Conservation (phyloP, 805 yeast genomes). For the Candida quercuum region DNA sequence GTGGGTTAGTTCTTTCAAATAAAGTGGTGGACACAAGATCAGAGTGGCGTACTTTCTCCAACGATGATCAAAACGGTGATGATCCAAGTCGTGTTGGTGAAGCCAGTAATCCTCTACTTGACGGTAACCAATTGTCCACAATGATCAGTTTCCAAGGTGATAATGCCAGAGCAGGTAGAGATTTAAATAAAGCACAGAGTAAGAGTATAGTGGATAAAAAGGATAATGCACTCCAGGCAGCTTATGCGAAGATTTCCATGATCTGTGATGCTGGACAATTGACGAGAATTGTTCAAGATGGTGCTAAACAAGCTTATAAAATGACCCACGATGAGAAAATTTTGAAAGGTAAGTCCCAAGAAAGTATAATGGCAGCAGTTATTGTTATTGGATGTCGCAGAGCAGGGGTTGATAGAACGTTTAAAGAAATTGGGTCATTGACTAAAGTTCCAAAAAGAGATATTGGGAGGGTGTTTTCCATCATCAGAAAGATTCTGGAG, state of each 20-base stretch:
- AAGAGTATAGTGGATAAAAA: constrained; percentile 79
- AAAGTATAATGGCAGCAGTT: constrained; percentile 94
- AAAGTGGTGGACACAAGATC: constrained; percentile 91
- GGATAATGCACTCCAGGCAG: constrained; percentile 83
- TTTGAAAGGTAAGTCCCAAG: constrained; percentile 86
- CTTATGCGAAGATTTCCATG: constrained; percentile 86
- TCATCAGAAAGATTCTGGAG: constrained; percentile 66
- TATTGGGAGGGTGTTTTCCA: constrained; percentile 84
- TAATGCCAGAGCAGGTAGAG: constrained; percentile 74
- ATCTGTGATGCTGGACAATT: constrained; percentile 96
- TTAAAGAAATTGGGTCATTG: constrained; percentile 92
- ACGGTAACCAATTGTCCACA: constrained; percentile 87
- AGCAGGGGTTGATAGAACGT: constrained; percentile 90
- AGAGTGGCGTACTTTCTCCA: constrained; percentile 98
- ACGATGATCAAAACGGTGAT: constrained; percentile 96
- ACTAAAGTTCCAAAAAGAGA: constrained; percentile 93
- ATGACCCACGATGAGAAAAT: constrained; percentile 82
- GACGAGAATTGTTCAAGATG: constrained; percentile 94
- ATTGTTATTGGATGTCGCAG: constrained; percentile 92
- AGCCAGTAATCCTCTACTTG: constrained; percentile 88
- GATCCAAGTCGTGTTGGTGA: constrained; percentile 99
- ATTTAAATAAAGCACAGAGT: constrained; percentile 84
- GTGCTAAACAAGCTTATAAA: constrained; percentile 94
- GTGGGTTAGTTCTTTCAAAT: constrained; percentile 91
- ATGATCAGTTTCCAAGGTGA: constrained; percentile 87